phyloP scores from a whole-genome alignment of 1,284 basidiomycete species.

The Gomphus sp. region DNA sequence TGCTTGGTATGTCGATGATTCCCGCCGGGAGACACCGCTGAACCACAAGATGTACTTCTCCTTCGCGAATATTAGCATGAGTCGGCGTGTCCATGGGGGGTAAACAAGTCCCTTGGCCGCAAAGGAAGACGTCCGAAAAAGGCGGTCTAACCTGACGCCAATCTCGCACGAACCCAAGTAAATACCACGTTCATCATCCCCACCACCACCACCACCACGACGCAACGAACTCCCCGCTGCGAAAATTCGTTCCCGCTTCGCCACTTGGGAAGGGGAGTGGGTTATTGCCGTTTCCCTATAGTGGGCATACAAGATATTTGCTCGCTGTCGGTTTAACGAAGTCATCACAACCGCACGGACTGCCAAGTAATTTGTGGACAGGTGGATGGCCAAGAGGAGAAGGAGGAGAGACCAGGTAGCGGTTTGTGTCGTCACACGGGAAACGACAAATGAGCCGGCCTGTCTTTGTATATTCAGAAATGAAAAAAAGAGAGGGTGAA shows the following conservation, averaged over 20 bases:
- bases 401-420: conserved; percentile 44
- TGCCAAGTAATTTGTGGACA: conserved; percentile 49
- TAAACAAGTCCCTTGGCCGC: background rate
- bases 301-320: conserved; percentile 39
- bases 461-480: conserved; percentile 17
- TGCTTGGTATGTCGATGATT: conserved; percentile 13
- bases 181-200: no score
- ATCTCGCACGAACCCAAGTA: conserved; percentile 6
- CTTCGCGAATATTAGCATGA: conserved; percentile 15
- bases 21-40: conserved; percentile 20
- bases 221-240: background rate
- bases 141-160: background rate
- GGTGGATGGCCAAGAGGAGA: conserved; percentile 41
- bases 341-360: conserved; percentile 47
- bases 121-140: background rate
- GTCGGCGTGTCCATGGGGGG: background rate
- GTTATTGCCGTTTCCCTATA: conserved; percentile 20
- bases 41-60: conserved; percentile 46
- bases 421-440: conserved; percentile 37
- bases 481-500: background rate
- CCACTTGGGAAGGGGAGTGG: conserved; percentile 12
- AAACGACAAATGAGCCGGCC: conserved; percentile 51
- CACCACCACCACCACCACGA: no score
- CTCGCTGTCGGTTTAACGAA: conserved; percentile 50
- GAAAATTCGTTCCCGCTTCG: conserved; percentile 12